Percentiles rank a stretch among this genome's conserved stretches.
phyloP scores from a whole-genome alignment of 2,329 filamentous ascomycete species.

The Chaetothyriales sp. region DNA sequence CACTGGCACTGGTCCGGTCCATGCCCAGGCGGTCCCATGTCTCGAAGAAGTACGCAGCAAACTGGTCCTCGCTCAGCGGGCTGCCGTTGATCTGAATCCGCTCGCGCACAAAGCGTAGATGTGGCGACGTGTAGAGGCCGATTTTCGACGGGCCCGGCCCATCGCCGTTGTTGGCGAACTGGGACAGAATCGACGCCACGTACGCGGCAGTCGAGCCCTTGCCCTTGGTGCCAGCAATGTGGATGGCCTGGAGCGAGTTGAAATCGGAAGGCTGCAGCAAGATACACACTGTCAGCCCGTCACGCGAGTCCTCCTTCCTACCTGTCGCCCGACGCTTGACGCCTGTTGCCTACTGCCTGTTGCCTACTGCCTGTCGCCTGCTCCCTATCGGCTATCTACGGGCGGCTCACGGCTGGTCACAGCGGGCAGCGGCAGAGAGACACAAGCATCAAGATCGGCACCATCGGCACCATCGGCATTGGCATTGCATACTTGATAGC shows the following conservation, averaged over 20 bases:
- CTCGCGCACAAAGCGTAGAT: conserved; percentile 69
- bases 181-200: conserved; percentile 60
- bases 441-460: too few relatives aligned
- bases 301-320: not conserved
- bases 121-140: conserved; percentile 74
- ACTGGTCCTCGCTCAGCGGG: conserved; percentile 52
- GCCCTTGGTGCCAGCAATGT: conserved; percentile 86
- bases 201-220: conserved; percentile 83
- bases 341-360: too few relatives aligned
- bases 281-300: not conserved
- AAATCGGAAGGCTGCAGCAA: conserved; percentile 33
- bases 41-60: conserved; percentile 68
- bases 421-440: not conserved
- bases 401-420: not conserved
- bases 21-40: conserved; percentile 57
- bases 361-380: too few relatives aligned
- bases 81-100: conserved; percentile 65
- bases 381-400: too few relatives aligned
- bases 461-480: not conserved
- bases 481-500: conserved; percentile 48
- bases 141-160: conserved; percentile 34
- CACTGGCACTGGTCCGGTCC: conserved; percentile 34
- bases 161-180: conserved; percentile 29
- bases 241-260: conserved; percentile 45
- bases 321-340: too few relatives aligned